These are phyloP conservation scores for Leishmania lainsoni DNA, from an alignment of 208 protist species.

Conservation along the genomic window DNA sequence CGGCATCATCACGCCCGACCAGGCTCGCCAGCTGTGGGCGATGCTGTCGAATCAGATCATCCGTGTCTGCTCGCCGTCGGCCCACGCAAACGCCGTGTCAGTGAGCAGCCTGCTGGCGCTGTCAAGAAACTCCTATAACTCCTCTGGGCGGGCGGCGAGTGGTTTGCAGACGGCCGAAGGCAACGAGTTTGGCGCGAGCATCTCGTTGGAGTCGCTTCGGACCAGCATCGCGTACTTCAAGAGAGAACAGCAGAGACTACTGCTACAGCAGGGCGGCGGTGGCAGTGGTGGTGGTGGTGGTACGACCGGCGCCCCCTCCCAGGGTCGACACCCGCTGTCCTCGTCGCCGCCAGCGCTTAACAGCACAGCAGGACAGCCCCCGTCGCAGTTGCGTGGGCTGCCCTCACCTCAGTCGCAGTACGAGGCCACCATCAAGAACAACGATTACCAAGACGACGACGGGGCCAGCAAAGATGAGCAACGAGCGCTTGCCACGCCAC, in stretches of 20 bases:
- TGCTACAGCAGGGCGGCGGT: slow-evolving; percentile 28
- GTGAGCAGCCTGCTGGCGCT: slow-evolving; percentile 56
- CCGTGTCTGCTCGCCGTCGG: slow-evolving; percentile 41
- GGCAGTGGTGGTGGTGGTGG: not conserved
- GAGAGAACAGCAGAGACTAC: slow-evolving; percentile 49
- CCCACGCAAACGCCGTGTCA: slow-evolving; percentile 26
- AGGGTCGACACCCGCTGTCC: slow-evolving; percentile 2
- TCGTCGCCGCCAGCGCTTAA: slow-evolving; percentile 4
- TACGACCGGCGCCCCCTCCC: not conserved
- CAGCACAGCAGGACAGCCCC: not conserved
- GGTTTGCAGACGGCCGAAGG: not conserved
- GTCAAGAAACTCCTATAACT: slow-evolving; percentile 22
- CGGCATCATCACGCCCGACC: slow-evolving; percentile 84
- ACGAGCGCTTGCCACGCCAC: not conserved
- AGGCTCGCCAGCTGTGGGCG: slow-evolving; percentile 84
- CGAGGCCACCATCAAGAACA: not conserved
- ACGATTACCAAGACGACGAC: slow-evolving; percentile 23
- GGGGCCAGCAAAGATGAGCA: not conserved
- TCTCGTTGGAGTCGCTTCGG: slow-evolving; percentile 70
- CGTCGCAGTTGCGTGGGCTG: not conserved
- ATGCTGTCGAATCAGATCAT: slow-evolving; percentile 86
- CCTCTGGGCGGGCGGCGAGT: slow-evolving; percentile 4
- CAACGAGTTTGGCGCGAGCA: slow-evolving; percentile 50
- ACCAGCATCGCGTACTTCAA: slow-evolving; percentile 82
- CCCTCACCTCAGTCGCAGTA: not conserved